Evolutionary conservation across 371 early-diverging fungal species (phyloP), one percentile per base, ranked within the genome.

Genomic region (Circinella umbellata): DNA sequence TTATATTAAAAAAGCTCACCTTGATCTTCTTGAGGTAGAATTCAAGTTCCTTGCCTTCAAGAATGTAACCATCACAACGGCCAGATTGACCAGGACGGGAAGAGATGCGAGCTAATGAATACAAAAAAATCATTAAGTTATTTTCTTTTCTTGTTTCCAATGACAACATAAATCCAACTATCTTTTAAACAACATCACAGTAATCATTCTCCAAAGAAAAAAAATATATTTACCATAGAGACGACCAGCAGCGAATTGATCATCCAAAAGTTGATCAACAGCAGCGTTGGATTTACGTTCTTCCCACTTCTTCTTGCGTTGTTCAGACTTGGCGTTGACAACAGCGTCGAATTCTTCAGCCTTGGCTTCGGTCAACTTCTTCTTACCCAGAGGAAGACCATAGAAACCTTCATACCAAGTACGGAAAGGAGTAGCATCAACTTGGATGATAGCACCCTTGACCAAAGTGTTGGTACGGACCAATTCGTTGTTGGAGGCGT

Each of bases 401-500:
- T 97, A 98, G 91, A 97, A 97, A 71, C 93, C 83, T 89, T 98
- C 97, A 84, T 96, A 98, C 96, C 98, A 97, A 84, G 98, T 98
- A 79, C 96, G 93, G 95, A 99, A 99, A 72, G 98, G 98, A 74
- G 98, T 95, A 80, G 99, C 98, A 88, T 98, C 98, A 76, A 99
- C 91, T 87, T 99, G 98, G 72, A 99, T 93, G 76, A 99, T 94
- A 81, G 95, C 92, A 76, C 96, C 93, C 94, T 99, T 99, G 68
- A 99, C 99, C 64, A 99, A 91, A 71, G 99, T 99, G 92, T 99
- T 99, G 86, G 99, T 99, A 84, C 99, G 97, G 85, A 99, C 98
- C 81, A 99, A 91, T 89, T 99, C 99, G 94, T 99, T 99, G 96
- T 96, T 98, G 87, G 97, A 95, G 76, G 99, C 94, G 89, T 99